Conservation (phyloP, 306 rosid genomes). For the Pachyrhizus erosus region DNA sequence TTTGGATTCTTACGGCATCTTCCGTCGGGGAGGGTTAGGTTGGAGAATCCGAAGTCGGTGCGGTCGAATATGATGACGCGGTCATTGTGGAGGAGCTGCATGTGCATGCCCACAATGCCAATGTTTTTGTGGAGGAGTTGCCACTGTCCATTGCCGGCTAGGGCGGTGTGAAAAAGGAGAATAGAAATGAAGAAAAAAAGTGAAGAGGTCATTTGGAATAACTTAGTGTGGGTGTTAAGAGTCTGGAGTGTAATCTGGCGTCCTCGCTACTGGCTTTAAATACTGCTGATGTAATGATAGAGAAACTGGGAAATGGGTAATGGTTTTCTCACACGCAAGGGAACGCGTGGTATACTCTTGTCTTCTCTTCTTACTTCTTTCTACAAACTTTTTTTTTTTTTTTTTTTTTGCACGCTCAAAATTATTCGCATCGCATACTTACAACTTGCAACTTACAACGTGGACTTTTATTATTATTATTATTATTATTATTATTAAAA, state of each 20-base stretch:
- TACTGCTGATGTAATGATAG: background rate
- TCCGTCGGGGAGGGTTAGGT: conserved; percentile 53
- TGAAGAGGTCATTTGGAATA: background rate
- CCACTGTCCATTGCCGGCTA: conserved; percentile 59
- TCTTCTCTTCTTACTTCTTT: background rate
- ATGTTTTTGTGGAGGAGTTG: conserved; percentile 58
- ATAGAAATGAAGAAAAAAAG: background rate
- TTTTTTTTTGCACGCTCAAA: too few species aligned
- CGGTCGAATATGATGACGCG: conserved; percentile 78
- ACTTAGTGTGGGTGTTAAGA: background rate
- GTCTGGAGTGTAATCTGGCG: too few species aligned
- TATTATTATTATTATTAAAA: too few species aligned
- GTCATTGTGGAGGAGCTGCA: conserved; percentile 81
- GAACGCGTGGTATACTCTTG: conserved; percentile 13
- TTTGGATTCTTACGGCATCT: conserved; percentile 53
- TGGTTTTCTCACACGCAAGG: conserved; percentile 39
- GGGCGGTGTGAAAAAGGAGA: background rate
- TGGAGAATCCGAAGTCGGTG: conserved; percentile 80
- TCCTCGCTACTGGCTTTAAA: conserved; percentile 22
- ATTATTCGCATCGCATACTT: too few species aligned
- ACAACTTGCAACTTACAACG: too few species aligned
- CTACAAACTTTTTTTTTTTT: background rate
- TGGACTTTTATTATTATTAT: too few species aligned
- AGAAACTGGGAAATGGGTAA: too few species aligned
- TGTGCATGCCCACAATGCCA: conserved; percentile 97